These are phyloP conservation scores for Trametes versicolor DNA, from an alignment of 1,284 basidiomycete species.

Conservation along the genomic window DNA sequence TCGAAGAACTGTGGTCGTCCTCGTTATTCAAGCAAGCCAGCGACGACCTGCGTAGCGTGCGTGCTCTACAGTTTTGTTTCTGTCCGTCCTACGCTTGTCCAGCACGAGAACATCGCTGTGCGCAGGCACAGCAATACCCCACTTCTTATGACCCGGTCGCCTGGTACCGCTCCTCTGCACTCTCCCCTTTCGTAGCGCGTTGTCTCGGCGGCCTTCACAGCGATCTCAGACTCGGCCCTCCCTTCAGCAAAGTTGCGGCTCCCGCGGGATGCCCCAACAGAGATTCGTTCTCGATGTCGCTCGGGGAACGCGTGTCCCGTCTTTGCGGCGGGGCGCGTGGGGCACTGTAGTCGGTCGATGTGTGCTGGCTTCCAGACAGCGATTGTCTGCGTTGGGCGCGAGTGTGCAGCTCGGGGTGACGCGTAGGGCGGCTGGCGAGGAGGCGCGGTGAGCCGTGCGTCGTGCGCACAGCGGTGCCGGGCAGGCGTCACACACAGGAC, in stretches of 20 bases:
- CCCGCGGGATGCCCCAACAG: slow-evolving; percentile 41
- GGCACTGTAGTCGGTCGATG: slow-evolving; percentile 35
- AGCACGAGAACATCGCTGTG: slow-evolving; percentile 32
- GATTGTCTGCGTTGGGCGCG: slow-evolving; percentile 23
- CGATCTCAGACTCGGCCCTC: slow-evolving; percentile 37
- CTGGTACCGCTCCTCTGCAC: slow-evolving; percentile 33
- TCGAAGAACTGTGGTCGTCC: slow-evolving; percentile 14
- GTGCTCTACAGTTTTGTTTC: slow-evolving; percentile 9
- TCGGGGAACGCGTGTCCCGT: slow-evolving; percentile 26
- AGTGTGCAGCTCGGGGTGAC: slow-evolving; percentile 28
- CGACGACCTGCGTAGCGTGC: slow-evolving; percentile 37
- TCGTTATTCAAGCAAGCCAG: slow-evolving; percentile 31
- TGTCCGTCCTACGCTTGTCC: slow-evolving; percentile 32
- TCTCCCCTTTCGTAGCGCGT: slow-evolving; percentile 23
- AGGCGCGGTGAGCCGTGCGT: slow-evolving; percentile 19
- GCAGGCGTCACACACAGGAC: slow-evolving; percentile 33
- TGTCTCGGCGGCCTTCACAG: slow-evolving; percentile 26
- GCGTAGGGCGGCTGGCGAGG: slow-evolving; percentile 37
- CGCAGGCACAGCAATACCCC: slow-evolving; percentile 15
- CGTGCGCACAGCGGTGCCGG: slow-evolving; percentile 25
- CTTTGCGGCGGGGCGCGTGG: slow-evolving; percentile 22
- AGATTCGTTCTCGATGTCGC: slow-evolving; percentile 41
- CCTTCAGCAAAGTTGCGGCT: slow-evolving; percentile 36
- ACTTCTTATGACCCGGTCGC: slow-evolving; percentile 31
- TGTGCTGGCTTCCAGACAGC: slow-evolving; percentile 26